Evolutionary conservation across 306 rosid genomes (phyloP).

Genomic region (Corylus americana): DNA sequence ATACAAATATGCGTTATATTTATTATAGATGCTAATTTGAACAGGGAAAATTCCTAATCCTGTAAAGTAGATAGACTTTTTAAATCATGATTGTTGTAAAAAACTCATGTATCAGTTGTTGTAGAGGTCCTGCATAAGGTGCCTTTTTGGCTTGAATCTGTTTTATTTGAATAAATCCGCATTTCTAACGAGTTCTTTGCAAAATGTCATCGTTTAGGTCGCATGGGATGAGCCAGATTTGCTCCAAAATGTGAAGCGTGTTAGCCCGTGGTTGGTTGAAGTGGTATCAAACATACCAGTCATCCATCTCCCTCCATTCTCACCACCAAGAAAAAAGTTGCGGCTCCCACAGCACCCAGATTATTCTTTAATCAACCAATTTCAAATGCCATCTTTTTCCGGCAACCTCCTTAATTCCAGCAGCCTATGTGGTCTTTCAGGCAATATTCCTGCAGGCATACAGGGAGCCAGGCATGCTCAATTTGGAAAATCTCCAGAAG

Average conservation of each 20-base stretch:
- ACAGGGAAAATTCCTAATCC: background rate
- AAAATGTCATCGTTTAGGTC: slow-evolving; percentile 53
- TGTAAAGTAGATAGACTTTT: background rate
- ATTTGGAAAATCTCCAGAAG: slow-evolving; percentile 64
- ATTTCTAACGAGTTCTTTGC: slow-evolving; percentile 13
- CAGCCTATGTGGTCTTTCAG: slow-evolving; percentile 47
- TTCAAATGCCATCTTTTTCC: slow-evolving; percentile 60
- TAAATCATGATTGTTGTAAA: background rate
- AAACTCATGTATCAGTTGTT: background rate
- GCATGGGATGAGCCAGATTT: slow-evolving; percentile 97
- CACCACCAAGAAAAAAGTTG: slow-evolving; percentile 73
- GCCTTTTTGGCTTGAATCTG: slow-evolving; percentile 12
- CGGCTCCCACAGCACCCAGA: slow-evolving; percentile 57
- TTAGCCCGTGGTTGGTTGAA: slow-evolving; percentile 96
- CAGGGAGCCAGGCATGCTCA: slow-evolving; percentile 99
- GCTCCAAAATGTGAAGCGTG: slow-evolving; percentile 85
- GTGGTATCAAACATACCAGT: slow-evolving; percentile 73
- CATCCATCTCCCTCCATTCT: slow-evolving; percentile 71
- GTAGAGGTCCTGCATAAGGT: background rate
- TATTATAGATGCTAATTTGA: background rate
- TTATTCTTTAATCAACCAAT: slow-evolving; percentile 54
- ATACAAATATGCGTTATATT: background rate
- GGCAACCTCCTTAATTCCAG: slow-evolving; percentile 47
- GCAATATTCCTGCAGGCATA: slow-evolving; percentile 70
- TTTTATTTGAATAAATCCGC: slow-evolving; percentile 7